A percentile compares a stretch with the other conserved stretches of the same genome.
These are phyloP conservation scores for Arbutus unedo DNA, from an alignment of 148 eudicot genomes.

Conservation along the genomic window DNA sequence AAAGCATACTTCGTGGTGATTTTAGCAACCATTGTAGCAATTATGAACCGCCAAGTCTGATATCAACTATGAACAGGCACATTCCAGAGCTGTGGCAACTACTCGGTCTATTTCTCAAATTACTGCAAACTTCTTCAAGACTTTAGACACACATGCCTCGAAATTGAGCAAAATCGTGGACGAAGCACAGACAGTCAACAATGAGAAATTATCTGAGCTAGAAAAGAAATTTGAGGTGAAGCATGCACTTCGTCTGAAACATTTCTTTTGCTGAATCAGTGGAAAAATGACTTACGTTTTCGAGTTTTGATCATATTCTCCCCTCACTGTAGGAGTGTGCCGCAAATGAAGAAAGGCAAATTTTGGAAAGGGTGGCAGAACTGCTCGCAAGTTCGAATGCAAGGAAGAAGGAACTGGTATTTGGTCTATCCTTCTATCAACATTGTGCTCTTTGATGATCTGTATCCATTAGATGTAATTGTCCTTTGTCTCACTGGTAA, in stretches of 20 bases:
- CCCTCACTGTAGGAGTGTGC: conserved; percentile 68
- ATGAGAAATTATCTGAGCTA: conserved; percentile 72
- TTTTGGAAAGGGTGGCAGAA: conserved; percentile 87
- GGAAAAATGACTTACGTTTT: not conserved
- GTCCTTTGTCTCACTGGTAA: too few species aligned
- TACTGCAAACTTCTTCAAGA: conserved; percentile 63
- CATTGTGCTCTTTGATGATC: conserved; percentile 8
- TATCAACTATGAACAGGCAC: conserved; percentile 55
- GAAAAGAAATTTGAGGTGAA: conserved; percentile 89
- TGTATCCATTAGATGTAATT: not conserved
- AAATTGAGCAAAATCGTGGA: conserved; percentile 74
- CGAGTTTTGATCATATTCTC: conserved; percentile 8
- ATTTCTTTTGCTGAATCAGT: conserved; percentile 9
- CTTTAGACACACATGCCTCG: conserved; percentile 75
- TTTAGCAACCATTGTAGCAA: not conserved
- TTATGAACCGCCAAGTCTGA: not conserved
- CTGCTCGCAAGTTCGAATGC: conserved; percentile 92
- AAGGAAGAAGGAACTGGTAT: conserved; percentile 87
- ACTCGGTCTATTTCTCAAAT: conserved; percentile 78
- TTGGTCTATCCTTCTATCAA: conserved; percentile 11
- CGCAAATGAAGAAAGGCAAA: conserved; percentile 77
- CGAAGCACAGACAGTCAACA: conserved; percentile 69
- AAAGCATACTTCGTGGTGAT: not conserved
- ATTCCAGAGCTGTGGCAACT: conserved; percentile 74
- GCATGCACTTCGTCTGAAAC: conserved; percentile 3